Evolutionary conservation across 2,329 filamentous ascomycete species (phyloP), one percentile per base, ranked within the genome.

Genomic region (Alternaria metachromatica): DNA sequence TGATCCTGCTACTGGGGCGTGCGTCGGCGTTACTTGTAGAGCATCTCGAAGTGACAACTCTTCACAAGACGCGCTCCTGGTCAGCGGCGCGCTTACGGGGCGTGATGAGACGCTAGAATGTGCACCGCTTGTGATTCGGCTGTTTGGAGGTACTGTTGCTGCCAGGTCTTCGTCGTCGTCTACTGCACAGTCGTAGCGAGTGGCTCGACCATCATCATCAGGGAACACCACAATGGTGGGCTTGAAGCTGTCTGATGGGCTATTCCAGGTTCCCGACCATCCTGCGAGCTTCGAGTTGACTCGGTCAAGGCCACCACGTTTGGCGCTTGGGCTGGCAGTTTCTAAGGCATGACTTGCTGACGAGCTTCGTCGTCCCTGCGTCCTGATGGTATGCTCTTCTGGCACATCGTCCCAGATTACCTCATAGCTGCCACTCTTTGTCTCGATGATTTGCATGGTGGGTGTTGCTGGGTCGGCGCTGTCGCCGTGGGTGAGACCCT

Each of bases 401-500:
- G 67, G 64, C 3, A 75, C 55, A 28, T 78, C 71, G 20, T 77
- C 72, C 76, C 77, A 78, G n/a, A 79, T 55, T 1, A 79, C 63
- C 54, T 76, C 72, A 50, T 78, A 78, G 33, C 63, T 68, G 4
- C 70, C 70, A 49, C 60, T 72, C 3, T 63, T 66, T 2, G 77
- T 76, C 37, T 79, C 72, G 4, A 76, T 71, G 7, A 75, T 69
- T 23, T 80, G 77, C 70, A 76, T 78, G 3, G 73, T 79, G 0
- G 77, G 74, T 4, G 73, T 79, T n/a, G 68, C 68, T n/a, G 69
- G 63, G 51, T 73, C 67, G 5, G 57, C 49, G 25, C 26, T 48
- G 12, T 48, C 54, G 6, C 68, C 45, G 12, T 64, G 57, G 18
- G 51, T 25, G 4, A 33, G 11, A 6, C 60, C 58, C 2, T 55